A percentile compares a stretch with the other conserved stretches of the same genome.
These are phyloP conservation scores for Calocybe cyanea DNA, from an alignment of 768 basidiomycete genomes.

Conservation along the genomic window DNA sequence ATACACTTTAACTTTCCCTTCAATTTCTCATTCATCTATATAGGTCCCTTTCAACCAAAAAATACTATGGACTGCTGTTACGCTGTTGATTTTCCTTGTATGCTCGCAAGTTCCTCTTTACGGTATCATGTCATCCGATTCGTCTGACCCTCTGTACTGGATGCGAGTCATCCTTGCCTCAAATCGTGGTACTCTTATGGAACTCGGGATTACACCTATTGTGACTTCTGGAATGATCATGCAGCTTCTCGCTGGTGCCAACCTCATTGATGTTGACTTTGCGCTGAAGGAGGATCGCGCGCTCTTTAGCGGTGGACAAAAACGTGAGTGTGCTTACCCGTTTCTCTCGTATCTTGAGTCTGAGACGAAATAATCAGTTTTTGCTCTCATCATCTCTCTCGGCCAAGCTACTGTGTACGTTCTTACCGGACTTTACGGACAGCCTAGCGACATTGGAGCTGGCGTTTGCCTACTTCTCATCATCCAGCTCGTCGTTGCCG, in stretches of 20 bases:
- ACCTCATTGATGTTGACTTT: constrained; percentile 97
- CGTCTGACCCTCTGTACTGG: constrained; percentile 98
- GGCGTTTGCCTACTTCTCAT: constrained; percentile 97
- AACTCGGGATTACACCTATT: constrained; percentile 96
- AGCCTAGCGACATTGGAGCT: constrained; percentile 88
- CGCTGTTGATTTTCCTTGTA: constrained; percentile 98
- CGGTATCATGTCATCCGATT: constrained; percentile 99
- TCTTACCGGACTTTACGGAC: constrained; percentile 93
- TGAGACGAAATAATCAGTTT: constrained; percentile 52
- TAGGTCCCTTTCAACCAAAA: constrained; percentile 99
- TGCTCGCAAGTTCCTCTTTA: constrained; percentile 99
- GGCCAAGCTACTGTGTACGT: constrained; percentile 98
- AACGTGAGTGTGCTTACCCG: constrained; percentile 55
- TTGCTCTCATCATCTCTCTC: constrained; percentile 93
- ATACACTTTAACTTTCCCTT: background rate
- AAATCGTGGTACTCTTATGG: constrained; percentile 98
- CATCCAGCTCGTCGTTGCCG: constrained; percentile 90
- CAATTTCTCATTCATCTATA: background rate
- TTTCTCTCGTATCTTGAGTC: background rate
- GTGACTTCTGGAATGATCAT: constrained; percentile 99
- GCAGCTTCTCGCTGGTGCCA: constrained; percentile 97
- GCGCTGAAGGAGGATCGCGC: constrained; percentile 95
- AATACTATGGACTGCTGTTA: constrained; percentile 97
- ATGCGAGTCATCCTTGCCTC: constrained; percentile 99
- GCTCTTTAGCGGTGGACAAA: constrained; percentile 94